These are phyloP conservation scores for Hericium erinaceus DNA, from an alignment of 768 basidiomycete genomes.

Conservation along the genomic window DNA sequence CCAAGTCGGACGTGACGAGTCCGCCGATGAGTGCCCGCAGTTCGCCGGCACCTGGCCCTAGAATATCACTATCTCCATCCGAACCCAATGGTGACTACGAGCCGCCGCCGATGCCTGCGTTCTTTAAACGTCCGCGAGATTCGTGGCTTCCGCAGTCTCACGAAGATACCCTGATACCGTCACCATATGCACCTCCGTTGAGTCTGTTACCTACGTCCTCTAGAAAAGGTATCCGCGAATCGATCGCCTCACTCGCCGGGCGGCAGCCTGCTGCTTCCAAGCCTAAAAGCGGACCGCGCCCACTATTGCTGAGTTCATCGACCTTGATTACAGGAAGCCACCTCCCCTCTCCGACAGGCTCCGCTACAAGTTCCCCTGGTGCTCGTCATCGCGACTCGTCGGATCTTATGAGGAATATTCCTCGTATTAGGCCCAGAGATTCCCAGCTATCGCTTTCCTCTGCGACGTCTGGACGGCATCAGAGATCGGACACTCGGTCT, in stretches of 20 bases:
- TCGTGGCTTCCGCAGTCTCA: conserved; percentile 36
- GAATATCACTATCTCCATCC: too few species aligned
- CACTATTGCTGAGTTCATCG: conserved; percentile 51
- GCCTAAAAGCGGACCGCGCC: conserved; percentile 50
- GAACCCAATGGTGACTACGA: conserved; percentile 26
- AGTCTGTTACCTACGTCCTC: conserved; percentile 28
- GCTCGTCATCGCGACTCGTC: neutral
- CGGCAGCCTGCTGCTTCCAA: conserved; percentile 22
- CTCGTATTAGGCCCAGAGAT: conserved; percentile 30
- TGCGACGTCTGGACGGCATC: conserved; percentile 27
- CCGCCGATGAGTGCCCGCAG: too few species aligned
- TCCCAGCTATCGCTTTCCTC: conserved; percentile 59
- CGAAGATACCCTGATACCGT: conserved; percentile 1
- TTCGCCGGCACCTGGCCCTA: too few species aligned
- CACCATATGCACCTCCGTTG: neutral
- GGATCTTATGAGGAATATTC: neutral
- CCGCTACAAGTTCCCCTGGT: conserved; percentile 14
- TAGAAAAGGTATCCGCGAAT: conserved; percentile 31
- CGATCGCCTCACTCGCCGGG: conserved; percentile 32
- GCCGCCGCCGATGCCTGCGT: conserved; percentile 48
- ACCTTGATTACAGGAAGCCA: conserved; percentile 17
- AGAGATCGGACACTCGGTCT: conserved; percentile 28
- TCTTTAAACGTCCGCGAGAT: conserved; percentile 49
- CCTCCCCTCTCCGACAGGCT: conserved; percentile 12
- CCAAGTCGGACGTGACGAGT: too few species aligned